A percentile compares a stretch with the other conserved stretches of the same genome.
Evolutionary conservation across 1,284 basidiomycete genomes (phyloP).

Genomic region (Ceratobasidium sp.): DNA sequence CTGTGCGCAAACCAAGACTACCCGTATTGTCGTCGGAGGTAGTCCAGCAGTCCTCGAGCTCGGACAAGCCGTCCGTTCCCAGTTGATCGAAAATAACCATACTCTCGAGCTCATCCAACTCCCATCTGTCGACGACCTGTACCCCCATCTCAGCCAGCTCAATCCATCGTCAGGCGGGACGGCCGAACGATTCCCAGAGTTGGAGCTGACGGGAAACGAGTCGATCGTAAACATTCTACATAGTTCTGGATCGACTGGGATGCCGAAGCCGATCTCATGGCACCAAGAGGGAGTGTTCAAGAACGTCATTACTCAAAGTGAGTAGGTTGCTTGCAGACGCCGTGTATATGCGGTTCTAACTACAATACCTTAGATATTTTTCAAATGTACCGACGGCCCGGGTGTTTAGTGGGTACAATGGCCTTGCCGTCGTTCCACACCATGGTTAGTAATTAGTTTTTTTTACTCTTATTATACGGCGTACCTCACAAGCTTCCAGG

Average conservation of each 20-base stretch:
- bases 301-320: slow-evolving; percentile 27
- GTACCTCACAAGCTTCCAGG: background rate
- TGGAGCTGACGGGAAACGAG: background rate
- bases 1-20: background rate
- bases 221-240: slow-evolving; percentile 6
- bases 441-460: background rate
- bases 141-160: background rate
- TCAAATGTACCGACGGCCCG: background rate
- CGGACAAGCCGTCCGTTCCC: background rate
- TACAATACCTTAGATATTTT: background rate
- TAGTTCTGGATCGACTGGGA: slow-evolving; percentile 38
- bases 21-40: background rate
- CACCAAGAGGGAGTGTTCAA: slow-evolving; percentile 19
- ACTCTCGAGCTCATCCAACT: background rate
- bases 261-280: slow-evolving; percentile 10
- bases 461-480: background rate
- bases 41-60: background rate
- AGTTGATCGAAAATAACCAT: background rate
- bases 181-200: background rate
- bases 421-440: slow-evolving; percentile 29
- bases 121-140: background rate
- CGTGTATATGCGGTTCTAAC: too few relatives aligned
- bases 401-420: slow-evolving; percentile 1
- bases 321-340: background rate
- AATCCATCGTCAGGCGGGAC: background rate